phyloP scores from a whole-genome alignment of 2,329 filamentous ascomycete genomes.

The Aspergillus flavus region DNA sequence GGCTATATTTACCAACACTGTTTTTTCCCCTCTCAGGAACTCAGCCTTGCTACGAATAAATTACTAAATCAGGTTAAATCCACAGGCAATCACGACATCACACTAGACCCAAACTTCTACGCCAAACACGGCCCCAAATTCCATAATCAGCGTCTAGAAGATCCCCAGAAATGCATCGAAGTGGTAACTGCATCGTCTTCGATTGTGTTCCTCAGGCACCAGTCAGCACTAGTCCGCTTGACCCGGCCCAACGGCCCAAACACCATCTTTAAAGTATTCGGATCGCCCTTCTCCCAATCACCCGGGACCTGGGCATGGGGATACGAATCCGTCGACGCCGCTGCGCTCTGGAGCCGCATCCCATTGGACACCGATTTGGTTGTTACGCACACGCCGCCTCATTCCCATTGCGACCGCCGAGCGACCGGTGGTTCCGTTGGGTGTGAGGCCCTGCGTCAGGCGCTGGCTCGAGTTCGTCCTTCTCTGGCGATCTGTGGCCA shows the following conservation, averaged over 20 bases:
- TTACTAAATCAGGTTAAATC: conserved; percentile 3
- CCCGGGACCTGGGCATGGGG: conserved; percentile 58
- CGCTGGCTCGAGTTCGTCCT: conserved; percentile 52
- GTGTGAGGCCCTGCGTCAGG: conserved; percentile 50
- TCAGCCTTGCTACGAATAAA: conserved; percentile 6
- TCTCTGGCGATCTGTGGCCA: conserved; percentile 60
- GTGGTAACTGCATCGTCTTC: conserved; percentile 47
- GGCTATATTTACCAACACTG: neutral
- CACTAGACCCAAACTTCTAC: conserved; percentile 55
- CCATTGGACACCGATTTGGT: conserved; percentile 56
- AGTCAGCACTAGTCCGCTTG: conserved; percentile 49
- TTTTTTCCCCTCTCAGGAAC: neutral
- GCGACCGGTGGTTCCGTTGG: conserved; percentile 42
- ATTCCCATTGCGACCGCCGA: conserved; percentile 51
- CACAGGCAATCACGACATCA: conserved; percentile 62
- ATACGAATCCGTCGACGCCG: conserved; percentile 49
- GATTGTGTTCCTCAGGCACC: conserved; percentile 57
- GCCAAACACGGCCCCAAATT: conserved; percentile 43
- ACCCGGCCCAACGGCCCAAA: conserved; percentile 48
- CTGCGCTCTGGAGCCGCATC: conserved; percentile 53
- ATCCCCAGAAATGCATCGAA: conserved; percentile 47
- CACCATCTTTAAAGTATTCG: conserved; percentile 59
- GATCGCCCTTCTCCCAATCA: conserved; percentile 57
- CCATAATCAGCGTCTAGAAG: conserved; percentile 50
- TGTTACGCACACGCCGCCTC: conserved; percentile 60